phyloP scores from a whole-genome alignment of 257 asterid species.

The Solanum raphanifolium region DNA sequence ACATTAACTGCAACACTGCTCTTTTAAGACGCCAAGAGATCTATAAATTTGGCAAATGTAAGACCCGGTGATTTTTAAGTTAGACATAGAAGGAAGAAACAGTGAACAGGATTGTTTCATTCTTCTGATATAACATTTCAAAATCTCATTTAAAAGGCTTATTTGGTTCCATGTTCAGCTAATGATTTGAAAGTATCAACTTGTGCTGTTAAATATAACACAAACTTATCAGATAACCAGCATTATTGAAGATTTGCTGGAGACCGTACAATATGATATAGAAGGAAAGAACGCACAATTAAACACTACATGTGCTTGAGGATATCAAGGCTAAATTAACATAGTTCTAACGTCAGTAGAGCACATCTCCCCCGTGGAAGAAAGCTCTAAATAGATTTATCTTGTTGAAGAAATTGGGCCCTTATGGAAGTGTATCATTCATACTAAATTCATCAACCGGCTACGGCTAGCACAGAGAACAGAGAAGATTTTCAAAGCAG shows the following conservation, averaged over 20 bases:
- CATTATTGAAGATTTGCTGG: not conserved
- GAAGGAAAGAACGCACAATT: not conserved
- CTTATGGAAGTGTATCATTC: not conserved
- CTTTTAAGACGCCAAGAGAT: not conserved
- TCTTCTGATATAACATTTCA: not conserved
- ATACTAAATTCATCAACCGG: not conserved
- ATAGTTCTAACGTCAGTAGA: not conserved
- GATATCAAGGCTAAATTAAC: not conserved
- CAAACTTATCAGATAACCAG: not conserved
- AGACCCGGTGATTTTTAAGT: not conserved
- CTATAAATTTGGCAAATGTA: not conserved
- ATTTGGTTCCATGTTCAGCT: not conserved
- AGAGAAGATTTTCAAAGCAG: not conserved
- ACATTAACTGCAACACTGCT: not conserved
- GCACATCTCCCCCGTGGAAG: not conserved
- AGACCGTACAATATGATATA: not conserved
- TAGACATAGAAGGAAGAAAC: not conserved
- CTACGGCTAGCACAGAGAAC: not conserved
- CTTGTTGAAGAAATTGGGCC: not conserved
- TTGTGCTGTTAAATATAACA: not conserved
- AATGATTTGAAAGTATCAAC: not conserved
- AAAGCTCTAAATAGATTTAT: not conserved
- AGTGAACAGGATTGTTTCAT: not conserved
- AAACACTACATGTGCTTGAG: not conserved
- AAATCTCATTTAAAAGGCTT: not conserved